Base-by-base conservation (phyloP, 495 filamentous ascomycete genomes). In the Astrothelium macrocarpum region DNA sequence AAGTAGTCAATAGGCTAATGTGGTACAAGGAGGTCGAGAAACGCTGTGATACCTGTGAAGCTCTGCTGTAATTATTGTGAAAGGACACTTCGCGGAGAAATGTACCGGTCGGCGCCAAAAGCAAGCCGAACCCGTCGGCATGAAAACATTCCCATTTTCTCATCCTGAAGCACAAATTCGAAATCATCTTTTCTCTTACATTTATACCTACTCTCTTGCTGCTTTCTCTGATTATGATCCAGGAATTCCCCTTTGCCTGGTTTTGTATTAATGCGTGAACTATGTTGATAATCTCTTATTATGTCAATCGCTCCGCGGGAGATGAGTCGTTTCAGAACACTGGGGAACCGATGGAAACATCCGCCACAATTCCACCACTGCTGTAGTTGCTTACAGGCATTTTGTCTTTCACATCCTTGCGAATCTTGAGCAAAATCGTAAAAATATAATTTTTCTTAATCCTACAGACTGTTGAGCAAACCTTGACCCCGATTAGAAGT, bases 321-420 rank as follows among this genome's bases (percentile, higher is more conserved):
- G 49, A 56, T 56, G 49, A 56, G 11, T 7, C 25, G 49, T 56
- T 56, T 56, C 49, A 56, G 49, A 56, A 56, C 5, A 28, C 25
- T 9, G 25, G 49, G 20, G 20, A 56, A 56, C 25, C 25, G 49
- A 56, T 29, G 25, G 20, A 26, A 28, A 56, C 49, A 28, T 29
- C 49, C 20, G 11, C 43, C n/a, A 14, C 43, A 18, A 20, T 49
- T 49, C 43, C 43, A 49, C 43, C 10, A 49, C n/a, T 49, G 43
- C 43, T 49, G 43, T 14, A 29, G 49, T 25, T 28, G 11, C 16
- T 29, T 26, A 20, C 49, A 56, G 29, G 49, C 49, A 56, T 56
- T 7, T 10, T 56, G 23, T 56, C 29, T 3, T 7, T 56, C 9
- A 26, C 20, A 56, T 29, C 49, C 49, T 29, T 26, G 49, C 49